Percentiles rank a stretch among this genome's conserved stretches.
Conservation (phyloP, 2,329 filamentous ascomycete species). For the Ilyonectria robusta region DNA sequence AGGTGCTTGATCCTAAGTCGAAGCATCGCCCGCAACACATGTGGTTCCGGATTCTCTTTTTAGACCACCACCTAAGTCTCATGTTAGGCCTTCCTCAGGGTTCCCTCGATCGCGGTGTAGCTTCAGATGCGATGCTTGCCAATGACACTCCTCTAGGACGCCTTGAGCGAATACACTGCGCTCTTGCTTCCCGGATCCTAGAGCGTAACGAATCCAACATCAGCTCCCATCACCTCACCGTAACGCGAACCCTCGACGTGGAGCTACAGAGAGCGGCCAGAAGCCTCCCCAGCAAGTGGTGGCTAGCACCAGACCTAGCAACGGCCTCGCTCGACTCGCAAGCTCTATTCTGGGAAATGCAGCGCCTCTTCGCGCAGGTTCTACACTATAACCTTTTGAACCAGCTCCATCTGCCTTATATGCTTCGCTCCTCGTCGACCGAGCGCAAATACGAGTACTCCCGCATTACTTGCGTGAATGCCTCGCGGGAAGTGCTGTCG, state of each 20-base stretch:
- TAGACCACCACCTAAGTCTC: slow-evolving; percentile 64
- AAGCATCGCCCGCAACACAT: slow-evolving; percentile 53
- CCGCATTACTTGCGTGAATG: slow-evolving; percentile 59
- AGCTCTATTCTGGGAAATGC: slow-evolving; percentile 46
- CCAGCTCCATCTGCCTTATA: slow-evolving; percentile 68
- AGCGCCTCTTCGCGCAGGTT: slow-evolving; percentile 61
- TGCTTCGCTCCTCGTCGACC: slow-evolving; percentile 56
- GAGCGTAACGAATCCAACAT: slow-evolving; percentile 57
- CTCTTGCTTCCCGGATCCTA: slow-evolving; percentile 60
- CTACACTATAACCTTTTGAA: slow-evolving; percentile 65
- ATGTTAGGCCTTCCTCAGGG: slow-evolving; percentile 62
- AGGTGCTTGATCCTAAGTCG: slow-evolving; percentile 16
- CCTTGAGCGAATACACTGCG: slow-evolving; percentile 60
- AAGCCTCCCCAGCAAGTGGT: slow-evolving; percentile 62
- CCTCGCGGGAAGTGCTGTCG: slow-evolving; percentile 64
- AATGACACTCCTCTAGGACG: slow-evolving; percentile 55
- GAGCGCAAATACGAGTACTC: slow-evolving; percentile 60
- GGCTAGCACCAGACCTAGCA: slow-evolving; percentile 54
- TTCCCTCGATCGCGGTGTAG: slow-evolving; percentile 56
- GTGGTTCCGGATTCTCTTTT: slow-evolving; percentile 62
- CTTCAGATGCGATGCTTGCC: slow-evolving; percentile 46
- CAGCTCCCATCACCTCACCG: slow-evolving; percentile 38
- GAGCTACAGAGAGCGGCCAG: slow-evolving; percentile 61
- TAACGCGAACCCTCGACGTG: slow-evolving; percentile 59
- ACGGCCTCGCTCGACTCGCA: slow-evolving; percentile 31